Conservation (phyloP, 176 grass and related monocot genomes). For the Eleusine coracana region DNA sequence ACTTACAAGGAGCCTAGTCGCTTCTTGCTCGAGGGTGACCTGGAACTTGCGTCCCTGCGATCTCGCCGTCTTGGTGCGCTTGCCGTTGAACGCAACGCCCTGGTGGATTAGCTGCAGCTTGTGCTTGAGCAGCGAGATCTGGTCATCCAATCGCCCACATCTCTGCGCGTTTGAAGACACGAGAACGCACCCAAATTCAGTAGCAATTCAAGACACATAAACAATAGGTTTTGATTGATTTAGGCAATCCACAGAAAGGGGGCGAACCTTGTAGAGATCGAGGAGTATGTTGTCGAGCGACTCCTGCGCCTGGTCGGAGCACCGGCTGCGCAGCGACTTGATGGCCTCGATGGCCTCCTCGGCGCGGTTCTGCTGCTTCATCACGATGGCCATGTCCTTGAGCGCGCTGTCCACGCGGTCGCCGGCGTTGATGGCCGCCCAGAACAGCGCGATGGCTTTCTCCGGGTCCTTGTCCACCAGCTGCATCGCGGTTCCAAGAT, state of each 20-base stretch:
- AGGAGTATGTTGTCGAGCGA: conserved; percentile 97
- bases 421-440: conserved; percentile 85
- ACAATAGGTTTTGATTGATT: not conserved
- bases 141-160: conserved; percentile 86
- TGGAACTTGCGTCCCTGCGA: conserved; percentile 97
- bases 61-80: conserved; percentile 88
- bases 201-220: not conserved
- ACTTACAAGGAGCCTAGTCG: conserved; percentile 87
- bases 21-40: conserved; percentile 94
- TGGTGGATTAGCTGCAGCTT: conserved; percentile 89
- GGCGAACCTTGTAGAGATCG: conserved; percentile 86
- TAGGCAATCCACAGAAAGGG: not conserved
- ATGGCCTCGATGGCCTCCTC: conserved; percentile 97
- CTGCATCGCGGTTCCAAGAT: conserved; percentile 42
- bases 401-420: conserved; percentile 96
- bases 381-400: conserved; percentile 99
- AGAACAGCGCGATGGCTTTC: conserved; percentile 90
- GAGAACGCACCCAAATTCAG: conserved; percentile 15
- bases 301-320: conserved; percentile 94
- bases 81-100: conserved; percentile 88
- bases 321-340: conserved; percentile 87
- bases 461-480: conserved; percentile 94
- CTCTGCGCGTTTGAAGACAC: conserved; percentile 49
- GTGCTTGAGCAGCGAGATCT: conserved; percentile 79
- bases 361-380: conserved; percentile 99